phyloP scores from a whole-genome alignment of 2,329 filamentous ascomycete genomes.

The Chrysoporthe cubensis region DNA sequence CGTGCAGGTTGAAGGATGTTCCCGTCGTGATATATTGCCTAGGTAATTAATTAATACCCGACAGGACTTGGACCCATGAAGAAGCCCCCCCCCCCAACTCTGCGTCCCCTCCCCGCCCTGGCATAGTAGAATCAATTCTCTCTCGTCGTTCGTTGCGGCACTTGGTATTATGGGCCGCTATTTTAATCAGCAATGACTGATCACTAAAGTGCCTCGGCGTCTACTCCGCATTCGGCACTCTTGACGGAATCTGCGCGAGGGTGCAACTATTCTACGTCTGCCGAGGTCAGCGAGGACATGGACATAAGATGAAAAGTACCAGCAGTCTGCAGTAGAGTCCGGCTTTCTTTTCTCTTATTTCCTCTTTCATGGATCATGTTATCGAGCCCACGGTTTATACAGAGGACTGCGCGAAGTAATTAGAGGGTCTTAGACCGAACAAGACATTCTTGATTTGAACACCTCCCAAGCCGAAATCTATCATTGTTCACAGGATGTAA shows the following conservation, averaged over 20 bases:
- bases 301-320: neutral
- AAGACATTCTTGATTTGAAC: too few relatives aligned
- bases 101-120: neutral
- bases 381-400: too few relatives aligned
- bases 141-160: neutral
- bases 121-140: neutral
- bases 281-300: neutral
- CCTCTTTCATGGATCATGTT: too few relatives aligned
- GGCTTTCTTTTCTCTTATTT: too few relatives aligned
- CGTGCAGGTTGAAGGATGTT: neutral
- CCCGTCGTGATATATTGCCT: too few relatives aligned
- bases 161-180: neutral
- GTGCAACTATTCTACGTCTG: neutral
- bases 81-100: neutral
- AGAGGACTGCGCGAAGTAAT: too few relatives aligned
- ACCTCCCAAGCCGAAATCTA: too few relatives aligned
- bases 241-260: neutral
- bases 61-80: neutral
- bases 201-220: neutral
- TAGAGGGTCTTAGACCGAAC: too few relatives aligned
- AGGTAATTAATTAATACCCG: too few relatives aligned
- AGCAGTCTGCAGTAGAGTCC: too few relatives aligned
- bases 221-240: neutral
- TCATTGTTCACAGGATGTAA: too few relatives aligned
- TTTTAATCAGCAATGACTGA: neutral